Evolutionary conservation across 163 green algal species (phyloP).

Genomic region (Scenedesmus sp.): DNA sequence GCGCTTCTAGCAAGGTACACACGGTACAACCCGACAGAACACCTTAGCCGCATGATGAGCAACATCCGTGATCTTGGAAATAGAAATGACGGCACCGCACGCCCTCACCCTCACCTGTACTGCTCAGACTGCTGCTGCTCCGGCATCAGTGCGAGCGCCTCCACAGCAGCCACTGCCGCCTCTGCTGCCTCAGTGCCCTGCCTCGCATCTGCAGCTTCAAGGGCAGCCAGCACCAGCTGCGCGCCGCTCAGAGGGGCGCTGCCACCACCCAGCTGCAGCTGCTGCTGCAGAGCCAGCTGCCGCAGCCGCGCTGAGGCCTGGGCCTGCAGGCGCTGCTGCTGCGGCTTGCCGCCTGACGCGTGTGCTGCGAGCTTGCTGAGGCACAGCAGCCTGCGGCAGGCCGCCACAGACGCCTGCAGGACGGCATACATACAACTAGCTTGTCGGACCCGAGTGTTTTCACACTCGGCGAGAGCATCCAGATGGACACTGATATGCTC

Average conservation of each 20-base stretch:
- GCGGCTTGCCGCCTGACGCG: neutral
- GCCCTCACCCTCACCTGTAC: neutral
- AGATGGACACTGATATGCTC: no score
- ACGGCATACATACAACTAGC: neutral
- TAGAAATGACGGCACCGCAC: no score
- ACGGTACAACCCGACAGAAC: neutral
- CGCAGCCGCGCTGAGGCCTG: conserved; percentile 11
- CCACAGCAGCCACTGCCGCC: conserved; percentile 39
- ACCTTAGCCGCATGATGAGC: no score
- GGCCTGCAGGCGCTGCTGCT: neutral
- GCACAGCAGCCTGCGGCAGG: conserved; percentile 23
- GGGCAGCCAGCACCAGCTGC: conserved; percentile 8
- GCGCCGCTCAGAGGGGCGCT: neutral
- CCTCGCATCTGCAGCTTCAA: neutral
- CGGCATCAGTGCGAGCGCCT: conserved; percentile 23
- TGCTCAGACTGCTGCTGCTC: neutral
- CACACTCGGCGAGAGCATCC: no score
- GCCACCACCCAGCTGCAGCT: neutral
- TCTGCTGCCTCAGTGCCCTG: neutral
- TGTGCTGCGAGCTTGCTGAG: conserved; percentile 41
- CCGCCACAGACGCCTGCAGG: conserved; percentile 7
- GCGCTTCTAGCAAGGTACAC: no score
- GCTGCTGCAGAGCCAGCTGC: conserved; percentile 23
- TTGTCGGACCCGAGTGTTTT: neutral
- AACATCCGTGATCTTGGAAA: no score